Conservation (phyloP, 805 yeast species). For the Ogataea allantospora region DNA sequence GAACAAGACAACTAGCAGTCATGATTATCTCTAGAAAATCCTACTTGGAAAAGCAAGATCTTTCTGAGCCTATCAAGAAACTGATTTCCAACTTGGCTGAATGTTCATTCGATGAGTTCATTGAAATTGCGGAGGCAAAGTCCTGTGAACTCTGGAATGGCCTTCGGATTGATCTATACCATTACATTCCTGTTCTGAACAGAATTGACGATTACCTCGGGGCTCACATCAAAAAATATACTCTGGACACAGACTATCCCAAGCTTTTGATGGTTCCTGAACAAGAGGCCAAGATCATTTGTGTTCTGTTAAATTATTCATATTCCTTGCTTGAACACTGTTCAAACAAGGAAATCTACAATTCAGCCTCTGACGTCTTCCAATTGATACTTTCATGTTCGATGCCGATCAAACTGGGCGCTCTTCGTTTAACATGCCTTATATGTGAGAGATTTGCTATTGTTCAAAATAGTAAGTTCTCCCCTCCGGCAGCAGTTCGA, state of each 20-base stretch:
- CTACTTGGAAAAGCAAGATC: conserved; percentile 20
- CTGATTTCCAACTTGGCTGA: conserved; percentile 18
- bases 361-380: conserved; percentile 61
- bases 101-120: conserved; percentile 24
- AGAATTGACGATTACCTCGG: conserved; percentile 70
- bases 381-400: conserved; percentile 59
- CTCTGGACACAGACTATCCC: conserved; percentile 44
- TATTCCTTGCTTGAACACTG: conserved; percentile 65
- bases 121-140: conserved; percentile 17
- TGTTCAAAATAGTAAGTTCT: conserved; percentile 40
- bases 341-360: conserved; percentile 62
- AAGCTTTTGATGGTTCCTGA: conserved; percentile 43
- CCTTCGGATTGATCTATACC: conserved; percentile 49
- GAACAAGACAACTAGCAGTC: conserved; percentile 5
- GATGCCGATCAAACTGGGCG: conserved; percentile 54
- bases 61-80: conserved; percentile 18
- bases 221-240: conserved; percentile 50
- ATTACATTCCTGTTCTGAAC: conserved; percentile 77
- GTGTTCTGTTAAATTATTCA: conserved; percentile 60
- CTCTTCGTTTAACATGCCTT: conserved; percentile 51
- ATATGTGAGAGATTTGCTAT: conserved; percentile 61
- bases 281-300: conserved; percentile 47
- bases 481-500: conserved; percentile 44
- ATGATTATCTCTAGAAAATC: conserved; percentile 20
- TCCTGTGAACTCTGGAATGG: conserved; percentile 32